Conservation (phyloP, 257 asterid genomes). For the Osmanthus fragrans region DNA sequence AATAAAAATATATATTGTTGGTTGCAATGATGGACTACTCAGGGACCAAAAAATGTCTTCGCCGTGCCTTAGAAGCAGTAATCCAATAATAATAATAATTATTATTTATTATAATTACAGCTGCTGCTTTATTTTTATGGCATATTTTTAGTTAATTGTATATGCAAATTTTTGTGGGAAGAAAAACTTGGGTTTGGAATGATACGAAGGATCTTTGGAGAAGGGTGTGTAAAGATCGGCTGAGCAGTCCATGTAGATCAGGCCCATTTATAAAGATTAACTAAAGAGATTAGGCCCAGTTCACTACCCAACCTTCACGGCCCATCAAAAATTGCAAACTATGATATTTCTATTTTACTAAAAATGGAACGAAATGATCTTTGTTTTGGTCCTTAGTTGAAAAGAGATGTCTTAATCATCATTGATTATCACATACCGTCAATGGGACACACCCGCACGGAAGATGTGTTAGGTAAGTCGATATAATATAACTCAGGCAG, state of each 20-base stretch:
- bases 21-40: constrained; percentile 8
- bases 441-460: too few species aligned
- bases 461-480: too few species aligned
- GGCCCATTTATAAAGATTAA: not conserved
- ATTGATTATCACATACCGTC: too few species aligned
- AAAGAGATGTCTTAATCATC: too few species aligned
- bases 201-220: not conserved
- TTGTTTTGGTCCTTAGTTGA: too few species aligned
- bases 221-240: not conserved
- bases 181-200: not conserved
- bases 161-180: not conserved
- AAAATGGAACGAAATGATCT: too few species aligned
- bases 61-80: constrained; percentile 31
- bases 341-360: too few species aligned
- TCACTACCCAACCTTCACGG: not conserved
- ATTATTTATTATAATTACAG: too few species aligned
- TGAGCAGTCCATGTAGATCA: not conserved
- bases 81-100: not conserved
- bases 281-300: not conserved
- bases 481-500: too few species aligned
- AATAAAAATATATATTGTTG: not conserved
- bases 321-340: not conserved
- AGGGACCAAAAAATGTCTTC: constrained; percentile 3
- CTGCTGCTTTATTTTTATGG: not conserved
- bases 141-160: not conserved